Evolutionary conservation across 306 rosid genomes (phyloP).

Genomic region (Malus sieversii): DNA sequence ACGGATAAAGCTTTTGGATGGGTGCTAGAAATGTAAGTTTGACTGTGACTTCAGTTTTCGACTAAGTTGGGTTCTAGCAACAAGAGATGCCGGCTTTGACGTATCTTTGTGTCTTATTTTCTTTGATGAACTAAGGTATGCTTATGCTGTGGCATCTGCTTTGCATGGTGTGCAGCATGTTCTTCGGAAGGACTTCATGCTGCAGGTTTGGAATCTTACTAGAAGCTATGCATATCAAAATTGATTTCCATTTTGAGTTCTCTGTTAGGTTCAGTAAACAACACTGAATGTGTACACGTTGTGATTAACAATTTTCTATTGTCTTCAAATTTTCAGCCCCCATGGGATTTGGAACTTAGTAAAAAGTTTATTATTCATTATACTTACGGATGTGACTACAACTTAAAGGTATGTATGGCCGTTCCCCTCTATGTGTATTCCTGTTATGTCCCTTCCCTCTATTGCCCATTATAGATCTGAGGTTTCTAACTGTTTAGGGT

Average conservation of each 20-base stretch:
- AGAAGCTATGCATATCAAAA: slow-evolving; percentile 5
- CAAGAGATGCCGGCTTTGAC: slow-evolving; percentile 12
- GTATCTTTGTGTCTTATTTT: slow-evolving; percentile 10
- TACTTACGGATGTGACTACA: slow-evolving; percentile 90
- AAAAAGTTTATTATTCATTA: slow-evolving; percentile 76
- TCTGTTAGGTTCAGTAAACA: not conserved
- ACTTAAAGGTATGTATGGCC: slow-evolving; percentile 48
- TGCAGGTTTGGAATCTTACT: slow-evolving; percentile 54
- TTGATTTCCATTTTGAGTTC: slow-evolving; percentile 8
- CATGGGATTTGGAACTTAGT: slow-evolving; percentile 68
- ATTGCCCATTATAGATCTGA: not conserved
- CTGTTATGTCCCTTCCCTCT: not conserved
- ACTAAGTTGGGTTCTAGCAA: not conserved
- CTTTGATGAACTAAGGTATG: slow-evolving; percentile 59
- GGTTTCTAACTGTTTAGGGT: slow-evolving; percentile 47
- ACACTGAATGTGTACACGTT: not conserved
- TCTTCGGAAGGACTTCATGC: slow-evolving; percentile 91
- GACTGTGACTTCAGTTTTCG: not conserved
- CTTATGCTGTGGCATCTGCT: slow-evolving; percentile 93
- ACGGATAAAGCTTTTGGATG: slow-evolving; percentile 89
- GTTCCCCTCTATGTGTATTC: not conserved
- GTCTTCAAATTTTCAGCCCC: slow-evolving; percentile 66
- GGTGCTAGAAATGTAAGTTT: slow-evolving; percentile 95
- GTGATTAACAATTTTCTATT: slow-evolving; percentile 10
- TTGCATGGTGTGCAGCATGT: slow-evolving; percentile 84